Evolutionary conservation across 495 filamentous ascomycete genomes (phyloP), one percentile per base, ranked within the genome.

Genomic region (Hypoxylon intermedium): DNA sequence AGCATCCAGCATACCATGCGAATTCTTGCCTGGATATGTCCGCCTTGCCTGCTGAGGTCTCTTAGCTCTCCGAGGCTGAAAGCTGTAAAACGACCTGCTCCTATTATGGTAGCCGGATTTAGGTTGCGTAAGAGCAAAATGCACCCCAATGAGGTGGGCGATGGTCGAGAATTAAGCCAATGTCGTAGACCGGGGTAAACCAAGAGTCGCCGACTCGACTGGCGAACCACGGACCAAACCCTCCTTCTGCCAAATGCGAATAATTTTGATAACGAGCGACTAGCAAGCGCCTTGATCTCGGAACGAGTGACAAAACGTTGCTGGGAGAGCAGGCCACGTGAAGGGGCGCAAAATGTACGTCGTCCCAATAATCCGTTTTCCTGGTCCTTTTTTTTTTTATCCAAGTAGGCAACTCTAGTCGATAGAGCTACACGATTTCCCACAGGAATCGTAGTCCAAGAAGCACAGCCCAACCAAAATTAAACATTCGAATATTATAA

Each of bases 401-500:
- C 28, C 21, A 64, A 40, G 45, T 28, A 57, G 44, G 53, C 51
- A 60, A 53, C 60, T 64, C 55, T 46, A 45, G 45, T 58, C 37
- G 48, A 67, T 53, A 58, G 56, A 53, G 56, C 51, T 45, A 37
- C 36, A 34, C 24, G 16, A 19, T 20, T 57, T 50, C 42, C 36
- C 45, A 51, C 53, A 23, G 34, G 50, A 33, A 50, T 30, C 33
- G 30, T 53, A 44, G 30, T 55, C 36, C 47, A 46, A 54, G 38
- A 58, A 62, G 47, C 48, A 57, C 58, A 56, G 28, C 19, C 41
- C 53, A 62, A 62, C 58, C 62, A 71, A 60, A 59, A 71, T 69
- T 71, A 71, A 68, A 69, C 65, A 69, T 71, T 68, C 68, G 59
- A 71, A 60, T 55, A 65, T 60, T 65, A 65, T 41, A 60, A n/a